Evolutionary conservation across 768 basidiomycete genomes (phyloP).

Genomic region (Phaeotremella skinneri): DNA sequence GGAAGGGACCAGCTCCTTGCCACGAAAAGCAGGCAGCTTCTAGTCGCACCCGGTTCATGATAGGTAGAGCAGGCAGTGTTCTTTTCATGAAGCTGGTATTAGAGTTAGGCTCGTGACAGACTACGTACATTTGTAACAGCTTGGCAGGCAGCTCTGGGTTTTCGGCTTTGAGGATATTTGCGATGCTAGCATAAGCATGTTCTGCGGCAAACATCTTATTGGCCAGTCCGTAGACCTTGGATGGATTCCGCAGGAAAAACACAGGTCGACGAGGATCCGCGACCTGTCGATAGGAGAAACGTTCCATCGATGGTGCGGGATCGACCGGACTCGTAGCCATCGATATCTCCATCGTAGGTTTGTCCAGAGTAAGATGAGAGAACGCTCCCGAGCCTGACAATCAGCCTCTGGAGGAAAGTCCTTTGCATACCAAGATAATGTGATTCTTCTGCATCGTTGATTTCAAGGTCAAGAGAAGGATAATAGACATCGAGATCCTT

Average conservation of each 20-base stretch:
- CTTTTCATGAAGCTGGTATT: background rate
- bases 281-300: background rate
- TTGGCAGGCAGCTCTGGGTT: background rate
- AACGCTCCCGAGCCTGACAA: background rate
- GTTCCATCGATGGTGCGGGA: background rate
- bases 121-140: background rate
- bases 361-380: background rate
- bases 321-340: background rate
- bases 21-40: background rate
- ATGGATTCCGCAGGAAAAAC: background rate
- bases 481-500: background rate
- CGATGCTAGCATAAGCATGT: background rate
- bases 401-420: background rate
- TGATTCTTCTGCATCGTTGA: background rate
- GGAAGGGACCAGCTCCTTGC: background rate
- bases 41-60: background rate
- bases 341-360: background rate
- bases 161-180: background rate
- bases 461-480: background rate
- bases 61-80: background rate
- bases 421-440: background rate
- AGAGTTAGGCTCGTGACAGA: background rate
- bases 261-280: background rate
- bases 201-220: background rate
- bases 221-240: background rate